Base-by-base conservation (phyloP, 176 grass and related monocot species). In the Lolium rigidum region DNA sequence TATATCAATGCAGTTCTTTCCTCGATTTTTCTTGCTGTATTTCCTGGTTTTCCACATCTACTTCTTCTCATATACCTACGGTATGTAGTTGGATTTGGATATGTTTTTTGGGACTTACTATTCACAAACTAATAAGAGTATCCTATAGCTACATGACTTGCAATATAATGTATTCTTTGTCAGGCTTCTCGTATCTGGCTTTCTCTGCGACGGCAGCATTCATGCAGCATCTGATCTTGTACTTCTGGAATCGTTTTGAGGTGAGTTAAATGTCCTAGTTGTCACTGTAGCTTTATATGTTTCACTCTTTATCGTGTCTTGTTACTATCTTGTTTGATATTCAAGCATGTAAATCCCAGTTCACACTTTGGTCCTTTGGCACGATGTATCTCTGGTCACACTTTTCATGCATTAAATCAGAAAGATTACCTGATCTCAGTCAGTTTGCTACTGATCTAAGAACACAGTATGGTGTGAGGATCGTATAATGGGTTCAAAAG, bases 1-100 rank as follows among this genome's bases (percentile, higher is more conserved):
- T 37, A 94, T 99, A 88, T 99, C 97, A n/a, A 96, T 99, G 97
- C 97, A 96, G 86, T 99, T 99, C 86, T 99, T 99, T 89, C 97
- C 97, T 12, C 92, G 97, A 24, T 99, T 99, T 82, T 96, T 99
- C 94, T 92, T 99, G 79, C 72, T 99, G 37, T 99, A 99, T 91
- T 99, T 99, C 67, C 87, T 99, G n/a, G 94, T 99, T 84, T 99
- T 99, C 68, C 97, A 99, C 85, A 92, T 99, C 79, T 99, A 99
- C 82, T 99, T 94, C 85, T 99, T 99, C 79, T 99, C 97, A 59
- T 99, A 96, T 90, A 73, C 90, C 83, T 96, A 99, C 24, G 97
- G 97, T 99, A 95, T 26, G 87, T 88, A 81, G 3, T 46, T 70
- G n/a, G 9, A 16, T 82, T 44, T 70, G n/a, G 9, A 17, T 83